Evolutionary conservation across 495 filamentous ascomycete species (phyloP).

Genomic region (Acidiella bohemica): DNA sequence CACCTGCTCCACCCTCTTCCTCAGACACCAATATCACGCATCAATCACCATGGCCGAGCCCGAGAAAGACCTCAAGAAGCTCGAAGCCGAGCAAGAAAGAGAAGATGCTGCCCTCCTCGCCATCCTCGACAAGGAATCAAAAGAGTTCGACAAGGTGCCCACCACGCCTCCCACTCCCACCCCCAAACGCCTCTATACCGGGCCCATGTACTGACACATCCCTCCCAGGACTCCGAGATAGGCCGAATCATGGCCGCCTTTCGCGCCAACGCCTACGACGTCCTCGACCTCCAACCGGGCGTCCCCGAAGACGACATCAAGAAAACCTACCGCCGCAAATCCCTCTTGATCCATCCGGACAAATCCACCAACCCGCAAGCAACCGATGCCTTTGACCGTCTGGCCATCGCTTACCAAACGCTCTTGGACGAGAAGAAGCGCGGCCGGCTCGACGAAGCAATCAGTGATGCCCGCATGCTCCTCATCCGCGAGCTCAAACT

Average conservation of each 20-base stretch:
- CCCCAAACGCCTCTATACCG: too few species aligned
- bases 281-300: constrained; percentile 90
- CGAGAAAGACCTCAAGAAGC: constrained; percentile 20
- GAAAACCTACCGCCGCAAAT: constrained; percentile 82
- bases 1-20: neutral
- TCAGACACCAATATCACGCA: too few species aligned
- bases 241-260: constrained; percentile 87
- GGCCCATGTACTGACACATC: constrained; percentile 1
- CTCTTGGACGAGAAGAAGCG: constrained; percentile 92
- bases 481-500: constrained; percentile 87
- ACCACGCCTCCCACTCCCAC: constrained; percentile 10
- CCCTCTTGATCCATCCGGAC: constrained; percentile 94
- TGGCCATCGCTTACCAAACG: constrained; percentile 84
- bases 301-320: constrained; percentile 96
- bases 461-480: constrained; percentile 87
- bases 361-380: constrained; percentile 86
- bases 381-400: constrained; percentile 89
- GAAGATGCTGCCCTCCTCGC: constrained; percentile 74
- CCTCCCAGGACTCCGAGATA: constrained; percentile 76
- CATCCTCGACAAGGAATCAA: constrained; percentile 70
- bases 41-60: constrained; percentile 15
- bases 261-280: constrained; percentile 80
- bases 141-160: constrained; percentile 65
- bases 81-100: constrained; percentile 27
- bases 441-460: constrained; percentile 75